Evolutionary conservation across 129 eudicot genomes (phyloP).

Genomic region (Silybum marianum): DNA sequence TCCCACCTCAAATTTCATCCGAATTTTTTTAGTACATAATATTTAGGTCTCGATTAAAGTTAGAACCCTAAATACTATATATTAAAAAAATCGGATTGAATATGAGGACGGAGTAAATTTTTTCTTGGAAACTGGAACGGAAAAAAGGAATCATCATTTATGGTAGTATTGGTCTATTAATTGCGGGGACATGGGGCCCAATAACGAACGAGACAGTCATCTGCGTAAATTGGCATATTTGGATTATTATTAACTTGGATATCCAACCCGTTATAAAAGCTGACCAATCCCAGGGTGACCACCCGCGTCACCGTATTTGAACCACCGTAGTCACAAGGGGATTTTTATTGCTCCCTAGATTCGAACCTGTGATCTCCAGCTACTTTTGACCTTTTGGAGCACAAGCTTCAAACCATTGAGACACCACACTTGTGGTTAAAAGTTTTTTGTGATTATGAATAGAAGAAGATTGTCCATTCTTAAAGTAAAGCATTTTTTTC

Average conservation of each 20-base stretch:
- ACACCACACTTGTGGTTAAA: neutral
- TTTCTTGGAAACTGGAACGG: conserved; percentile 13
- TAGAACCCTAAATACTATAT: no score
- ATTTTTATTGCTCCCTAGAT: no score
- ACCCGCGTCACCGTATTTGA: no score
- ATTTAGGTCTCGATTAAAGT: no score
- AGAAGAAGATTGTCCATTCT: conserved; percentile 22
- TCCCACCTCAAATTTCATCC: conserved; percentile 23
- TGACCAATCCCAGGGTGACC: no score
- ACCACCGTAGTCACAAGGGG: no score
- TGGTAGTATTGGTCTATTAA: conserved; percentile 31
- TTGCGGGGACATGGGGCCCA: conserved; percentile 30
- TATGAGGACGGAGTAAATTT: conserved; percentile 29
- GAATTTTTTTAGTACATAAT: neutral
- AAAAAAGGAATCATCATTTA: conserved; percentile 17
- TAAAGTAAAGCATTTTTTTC: neutral
- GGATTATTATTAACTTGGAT: neutral
- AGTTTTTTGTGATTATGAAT: neutral
- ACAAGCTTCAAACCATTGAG: no score
- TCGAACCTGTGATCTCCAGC: no score
- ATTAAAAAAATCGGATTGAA: neutral
- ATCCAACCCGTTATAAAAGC: no score
- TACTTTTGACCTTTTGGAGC: no score
- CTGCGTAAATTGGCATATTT: conserved; percentile 25
- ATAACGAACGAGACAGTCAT: neutral